A percentile compares a stretch with the other conserved stretches of the same genome.
Evolutionary conservation across 1,284 basidiomycete genomes (phyloP).

Genomic region (Moesziomyces sp.): DNA sequence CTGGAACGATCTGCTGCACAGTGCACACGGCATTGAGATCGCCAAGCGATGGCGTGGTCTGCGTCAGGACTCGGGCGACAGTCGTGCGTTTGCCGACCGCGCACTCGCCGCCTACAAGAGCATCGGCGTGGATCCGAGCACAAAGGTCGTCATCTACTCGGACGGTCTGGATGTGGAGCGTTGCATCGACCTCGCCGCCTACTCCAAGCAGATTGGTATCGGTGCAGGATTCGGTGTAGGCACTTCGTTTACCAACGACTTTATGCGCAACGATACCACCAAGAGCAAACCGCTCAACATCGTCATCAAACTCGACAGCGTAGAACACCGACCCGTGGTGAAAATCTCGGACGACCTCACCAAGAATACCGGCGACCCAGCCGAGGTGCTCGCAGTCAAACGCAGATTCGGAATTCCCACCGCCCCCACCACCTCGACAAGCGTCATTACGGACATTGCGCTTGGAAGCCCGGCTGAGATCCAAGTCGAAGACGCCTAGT

Average conservation of each 20-base stretch:
- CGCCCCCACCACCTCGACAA: not conserved
- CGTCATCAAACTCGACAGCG: constrained; percentile 63
- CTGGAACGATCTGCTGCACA: constrained; percentile 59
- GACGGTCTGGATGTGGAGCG: constrained; percentile 58
- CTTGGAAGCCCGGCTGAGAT: constrained; percentile 5
- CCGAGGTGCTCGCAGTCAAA: constrained; percentile 50
- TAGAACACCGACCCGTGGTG: constrained; percentile 58
- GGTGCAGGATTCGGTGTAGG: constrained; percentile 63
- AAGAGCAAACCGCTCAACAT: constrained; percentile 63
- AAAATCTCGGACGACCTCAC: constrained; percentile 67
- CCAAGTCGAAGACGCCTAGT: constrained; percentile 32
- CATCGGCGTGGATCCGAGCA: constrained; percentile 56
- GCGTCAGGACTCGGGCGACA: constrained; percentile 64
- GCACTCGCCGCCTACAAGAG: constrained; percentile 51
- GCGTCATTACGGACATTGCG: constrained; percentile 3
- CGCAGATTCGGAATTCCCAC: constrained; percentile 39
- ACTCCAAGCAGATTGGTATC: constrained; percentile 57
- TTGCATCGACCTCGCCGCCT: constrained; percentile 53
- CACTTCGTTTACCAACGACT: constrained; percentile 62
- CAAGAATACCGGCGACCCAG: constrained; percentile 64
- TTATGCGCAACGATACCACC: not conserved
- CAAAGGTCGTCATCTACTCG: constrained; percentile 64
- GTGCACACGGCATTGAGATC: constrained; percentile 53
- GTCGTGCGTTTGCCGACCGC: constrained; percentile 51
- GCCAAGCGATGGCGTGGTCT: constrained; percentile 61